These are phyloP conservation scores for Aegilops sharonensis DNA, from an alignment of 176 grass and related monocot species.

Conservation along the genomic window DNA sequence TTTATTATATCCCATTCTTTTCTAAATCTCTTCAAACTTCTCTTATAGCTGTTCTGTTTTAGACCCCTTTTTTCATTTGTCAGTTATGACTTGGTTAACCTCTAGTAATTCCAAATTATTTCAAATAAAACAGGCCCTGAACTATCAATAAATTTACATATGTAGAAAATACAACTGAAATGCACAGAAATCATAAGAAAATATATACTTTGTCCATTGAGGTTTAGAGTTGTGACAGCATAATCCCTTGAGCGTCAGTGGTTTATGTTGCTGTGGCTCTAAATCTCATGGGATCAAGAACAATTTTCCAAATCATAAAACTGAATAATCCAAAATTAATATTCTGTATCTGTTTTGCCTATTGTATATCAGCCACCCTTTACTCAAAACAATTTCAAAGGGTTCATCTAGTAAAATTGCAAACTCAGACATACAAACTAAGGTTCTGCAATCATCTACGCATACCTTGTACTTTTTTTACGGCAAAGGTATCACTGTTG, in stretches of 20 bases:
- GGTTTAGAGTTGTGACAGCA: neutral
- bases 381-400: neutral
- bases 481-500: neutral
- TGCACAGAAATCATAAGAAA: neutral
- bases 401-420: neutral
- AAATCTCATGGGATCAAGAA: neutral
- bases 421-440: neutral
- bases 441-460: neutral
- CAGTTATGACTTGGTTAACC: neutral
- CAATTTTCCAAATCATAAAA: conserved; percentile 3
- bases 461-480: neutral
- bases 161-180: neutral
- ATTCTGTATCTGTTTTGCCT: neutral
- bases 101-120: neutral
- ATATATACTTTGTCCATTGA: neutral
- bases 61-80: neutral
- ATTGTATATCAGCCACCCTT: neutral
- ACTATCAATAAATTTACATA: neutral
- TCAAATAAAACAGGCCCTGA: neutral
- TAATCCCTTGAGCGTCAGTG: neutral
- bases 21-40: neutral
- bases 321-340: neutral
- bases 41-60: neutral
- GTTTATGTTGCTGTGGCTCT: neutral
- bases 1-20: neutral